Evolutionary conservation across 768 basidiomycete species (phyloP).

Genomic region (Pisolithus albus): DNA sequence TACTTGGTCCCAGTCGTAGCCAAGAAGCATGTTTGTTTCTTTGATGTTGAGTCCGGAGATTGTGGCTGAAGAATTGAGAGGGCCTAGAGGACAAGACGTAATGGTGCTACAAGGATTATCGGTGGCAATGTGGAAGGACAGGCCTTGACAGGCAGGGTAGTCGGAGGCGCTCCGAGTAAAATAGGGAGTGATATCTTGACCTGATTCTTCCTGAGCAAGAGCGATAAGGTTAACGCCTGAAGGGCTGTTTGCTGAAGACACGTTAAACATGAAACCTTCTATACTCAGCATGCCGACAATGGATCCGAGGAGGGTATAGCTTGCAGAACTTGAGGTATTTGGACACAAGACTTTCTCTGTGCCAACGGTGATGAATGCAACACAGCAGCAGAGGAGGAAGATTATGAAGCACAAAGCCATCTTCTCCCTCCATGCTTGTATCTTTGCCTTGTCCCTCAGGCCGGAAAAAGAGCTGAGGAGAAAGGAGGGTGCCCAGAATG

Average conservation of each 20-base stretch:
- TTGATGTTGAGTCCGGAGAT: constrained; percentile 54
- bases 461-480: constrained; percentile 70
- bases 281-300: constrained; percentile 63
- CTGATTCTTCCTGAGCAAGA: constrained; percentile 51
- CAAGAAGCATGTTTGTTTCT: constrained; percentile 64
- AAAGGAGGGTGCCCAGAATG: constrained; percentile 87
- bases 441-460: constrained; percentile 66
- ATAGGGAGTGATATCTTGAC: constrained; percentile 84
- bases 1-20: constrained; percentile 91
- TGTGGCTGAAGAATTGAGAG: constrained; percentile 50
- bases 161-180: constrained; percentile 68
- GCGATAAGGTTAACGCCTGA: constrained; percentile 49
- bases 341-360: constrained; percentile 92
- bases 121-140: constrained; percentile 60
- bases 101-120: constrained; percentile 63
- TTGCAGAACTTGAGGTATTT: constrained; percentile 33
- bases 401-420: constrained; percentile 89
- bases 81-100: constrained; percentile 61
- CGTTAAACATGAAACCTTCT: constrained; percentile 71
- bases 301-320: constrained; percentile 51
- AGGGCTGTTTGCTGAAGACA: constrained; percentile 43
- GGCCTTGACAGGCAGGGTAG: constrained; percentile 57
- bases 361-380: constrained; percentile 93
- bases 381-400: constrained; percentile 60
- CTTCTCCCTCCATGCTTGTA: constrained; percentile 98